Conservation (phyloP, 1,139 yeast genomes). For the Hansenula sp. region DNA sequence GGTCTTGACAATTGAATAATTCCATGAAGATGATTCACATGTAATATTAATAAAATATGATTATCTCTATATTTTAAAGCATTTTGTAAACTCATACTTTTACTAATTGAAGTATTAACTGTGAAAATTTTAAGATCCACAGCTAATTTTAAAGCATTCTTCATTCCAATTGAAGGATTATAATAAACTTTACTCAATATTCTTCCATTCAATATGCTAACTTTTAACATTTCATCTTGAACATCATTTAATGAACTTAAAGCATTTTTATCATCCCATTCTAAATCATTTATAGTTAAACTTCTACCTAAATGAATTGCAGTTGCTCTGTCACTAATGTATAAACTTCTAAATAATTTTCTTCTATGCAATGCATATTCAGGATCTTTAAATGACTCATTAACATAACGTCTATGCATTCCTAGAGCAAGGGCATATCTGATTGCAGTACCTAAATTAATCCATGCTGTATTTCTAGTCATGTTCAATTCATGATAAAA, state of each 20-base stretch:
- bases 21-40: constrained; percentile 37
- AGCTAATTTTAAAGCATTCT: constrained; percentile 34
- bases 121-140: constrained; percentile 32
- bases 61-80: constrained; percentile 19
- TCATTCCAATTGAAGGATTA: constrained; percentile 32
- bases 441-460: constrained; percentile 29
- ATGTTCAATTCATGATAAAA: constrained; percentile 36
- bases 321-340: constrained; percentile 35
- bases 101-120: constrained; percentile 22
- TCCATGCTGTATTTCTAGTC: constrained; percentile 40
- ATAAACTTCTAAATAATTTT: constrained; percentile 35
- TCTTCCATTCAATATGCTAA: constrained; percentile 27
- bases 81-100: constrained; percentile 10
- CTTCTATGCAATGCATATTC: constrained; percentile 26
- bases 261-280: constrained; percentile 35
- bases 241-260: constrained; percentile 21
- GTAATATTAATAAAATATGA: constrained; percentile 29
- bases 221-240: constrained; percentile 19
- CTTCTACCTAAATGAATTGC: constrained; percentile 40
- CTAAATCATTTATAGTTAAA: constrained; percentile 33
- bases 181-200: constrained; percentile 34
- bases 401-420: constrained; percentile 26
- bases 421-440: constrained; percentile 29
- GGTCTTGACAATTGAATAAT: constrained; percentile 42
- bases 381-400: constrained; percentile 24